A percentile compares a stretch with the other conserved stretches of the same genome.
Conservation (phyloP, 2,329 filamentous ascomycete species). For the Coniochaeta pulveracea region DNA sequence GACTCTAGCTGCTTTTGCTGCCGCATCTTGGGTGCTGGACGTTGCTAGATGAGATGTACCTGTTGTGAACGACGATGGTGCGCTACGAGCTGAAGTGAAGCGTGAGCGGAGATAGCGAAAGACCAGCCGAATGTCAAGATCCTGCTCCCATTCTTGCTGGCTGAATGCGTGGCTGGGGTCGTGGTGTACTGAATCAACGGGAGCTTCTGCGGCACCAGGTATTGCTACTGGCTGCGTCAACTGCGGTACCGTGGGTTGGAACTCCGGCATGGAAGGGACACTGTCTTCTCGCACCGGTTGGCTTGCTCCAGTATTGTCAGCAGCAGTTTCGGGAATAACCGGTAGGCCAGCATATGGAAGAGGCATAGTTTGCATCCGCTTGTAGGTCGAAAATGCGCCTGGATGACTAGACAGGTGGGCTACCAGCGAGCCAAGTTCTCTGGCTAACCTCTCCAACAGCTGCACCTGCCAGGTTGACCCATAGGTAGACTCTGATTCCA, state of each 20-base stretch:
- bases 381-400: constrained; percentile 78
- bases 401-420: constrained; percentile 71
- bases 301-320: constrained; percentile 19
- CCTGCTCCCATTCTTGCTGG: constrained; percentile 85
- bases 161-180: constrained; percentile 27
- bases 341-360: constrained; percentile 72
- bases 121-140: constrained; percentile 82
- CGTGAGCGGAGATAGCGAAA: constrained; percentile 77
- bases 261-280: constrained; percentile 29
- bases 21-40: constrained; percentile 48
- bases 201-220: constrained; percentile 15
- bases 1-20: constrained; percentile 72
- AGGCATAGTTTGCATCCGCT: constrained; percentile 49
- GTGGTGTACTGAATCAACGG: constrained; percentile 4
- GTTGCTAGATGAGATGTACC: constrained; percentile 35
- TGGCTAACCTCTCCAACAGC: constrained; percentile 73
- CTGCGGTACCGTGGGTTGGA: constrained; percentile 34
- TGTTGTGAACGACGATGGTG: constrained; percentile 28
- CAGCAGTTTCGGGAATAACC: constrained; percentile 42
- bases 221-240: constrained; percentile 24
- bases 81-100: constrained; percentile 47
- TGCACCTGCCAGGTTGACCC: constrained; percentile 59
- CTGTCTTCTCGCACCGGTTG: constrained; percentile 12
- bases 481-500: constrained; percentile 19
- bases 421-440: constrained; percentile 75